Conservation (phyloP, 2,329 filamentous ascomycete species). For the Pestalotiopsis sp. region DNA sequence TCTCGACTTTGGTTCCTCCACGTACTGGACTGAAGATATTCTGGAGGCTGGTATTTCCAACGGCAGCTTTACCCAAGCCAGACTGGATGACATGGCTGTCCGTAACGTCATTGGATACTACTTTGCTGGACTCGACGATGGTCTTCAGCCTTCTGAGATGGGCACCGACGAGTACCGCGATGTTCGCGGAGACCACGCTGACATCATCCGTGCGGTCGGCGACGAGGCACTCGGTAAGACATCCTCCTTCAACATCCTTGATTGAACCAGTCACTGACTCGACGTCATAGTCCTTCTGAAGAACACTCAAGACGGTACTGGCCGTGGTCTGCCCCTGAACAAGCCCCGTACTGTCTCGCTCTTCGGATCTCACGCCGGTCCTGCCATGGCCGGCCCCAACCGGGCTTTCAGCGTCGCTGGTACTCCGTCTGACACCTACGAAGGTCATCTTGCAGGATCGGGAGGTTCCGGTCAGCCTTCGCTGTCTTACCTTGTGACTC, state of each 20-base stretch:
- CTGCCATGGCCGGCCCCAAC: conserved; percentile 52
- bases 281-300: conserved; percentile 46
- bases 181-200: conserved; percentile 17
- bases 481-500: conserved; percentile 55
- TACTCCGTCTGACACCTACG: conserved; percentile 11
- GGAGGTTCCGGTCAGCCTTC: conserved; percentile 54
- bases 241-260: neutral
- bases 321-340: conserved; percentile 56
- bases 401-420: conserved; percentile 12
- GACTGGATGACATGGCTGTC: conserved; percentile 20
- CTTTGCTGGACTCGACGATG: conserved; percentile 15
- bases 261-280: neutral
- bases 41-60: conserved; percentile 12
- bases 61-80: conserved; percentile 17
- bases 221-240: conserved; percentile 48
- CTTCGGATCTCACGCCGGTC: conserved; percentile 59
- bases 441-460: conserved; percentile 46
- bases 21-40: conserved; percentile 9
- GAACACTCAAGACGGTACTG: conserved; percentile 53
- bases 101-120: conserved; percentile 18
- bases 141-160: conserved; percentile 10
- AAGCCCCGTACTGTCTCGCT: conserved; percentile 42
- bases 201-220: conserved; percentile 14
- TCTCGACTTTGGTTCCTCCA: neutral
- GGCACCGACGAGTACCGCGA: conserved; percentile 7